Evolutionary conservation across 176 grass and related monocot species (phyloP).

Genomic region (Melocanna baccifera): DNA sequence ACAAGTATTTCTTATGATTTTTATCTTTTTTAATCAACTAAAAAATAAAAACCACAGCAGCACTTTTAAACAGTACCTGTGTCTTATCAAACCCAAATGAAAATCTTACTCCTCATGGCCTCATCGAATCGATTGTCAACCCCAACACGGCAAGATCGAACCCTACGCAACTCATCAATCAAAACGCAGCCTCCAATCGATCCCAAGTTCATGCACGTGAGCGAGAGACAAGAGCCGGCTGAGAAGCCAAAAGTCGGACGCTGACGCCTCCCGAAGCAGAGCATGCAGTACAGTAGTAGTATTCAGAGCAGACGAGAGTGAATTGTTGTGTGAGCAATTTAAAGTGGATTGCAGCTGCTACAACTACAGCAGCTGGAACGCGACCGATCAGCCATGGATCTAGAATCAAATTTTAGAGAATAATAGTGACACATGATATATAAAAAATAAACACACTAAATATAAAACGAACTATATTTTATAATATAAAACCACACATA

Average conservation of each 20-base stretch:
- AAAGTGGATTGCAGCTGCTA: background rate
- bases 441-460: too few species aligned
- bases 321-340: background rate
- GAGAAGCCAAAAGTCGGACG: conserved; percentile 30
- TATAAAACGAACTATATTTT: too few species aligned
- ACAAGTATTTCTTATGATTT: too few species aligned
- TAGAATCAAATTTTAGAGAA: too few species aligned
- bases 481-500: too few species aligned
- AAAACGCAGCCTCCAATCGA: background rate
- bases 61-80: too few species aligned
- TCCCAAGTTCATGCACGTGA: background rate
- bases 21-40: too few species aligned
- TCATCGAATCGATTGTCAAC: background rate
- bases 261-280: background rate
- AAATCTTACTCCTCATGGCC: background rate
- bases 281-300: background rate
- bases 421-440: too few species aligned
- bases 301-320: too few species aligned
- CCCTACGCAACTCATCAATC: background rate
- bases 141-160: background rate
- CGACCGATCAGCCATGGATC: too few species aligned
- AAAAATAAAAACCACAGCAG: too few species aligned
- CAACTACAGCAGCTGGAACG: background rate
- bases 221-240: background rate
- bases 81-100: background rate